These are phyloP conservation scores for Candida khao-thaluensis DNA, from an alignment of 805 yeast species.

Conservation along the genomic window DNA sequence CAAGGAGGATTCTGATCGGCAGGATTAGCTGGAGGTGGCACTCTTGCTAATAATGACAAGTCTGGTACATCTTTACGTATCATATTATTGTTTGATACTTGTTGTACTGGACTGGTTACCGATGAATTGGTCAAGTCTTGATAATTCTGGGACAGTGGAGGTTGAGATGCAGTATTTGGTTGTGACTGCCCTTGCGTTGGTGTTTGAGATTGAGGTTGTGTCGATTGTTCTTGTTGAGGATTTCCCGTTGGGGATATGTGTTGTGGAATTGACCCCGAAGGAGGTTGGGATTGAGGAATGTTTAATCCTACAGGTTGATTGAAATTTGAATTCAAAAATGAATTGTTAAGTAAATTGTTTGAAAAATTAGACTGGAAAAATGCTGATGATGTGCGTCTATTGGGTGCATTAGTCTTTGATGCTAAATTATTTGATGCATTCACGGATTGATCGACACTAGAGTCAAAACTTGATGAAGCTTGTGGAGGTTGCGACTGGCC, in stretches of 20 bases:
- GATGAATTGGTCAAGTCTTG: slow-evolving; percentile 6
- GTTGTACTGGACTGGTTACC: slow-evolving; percentile 15
- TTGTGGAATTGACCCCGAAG: slow-evolving; percentile 3
- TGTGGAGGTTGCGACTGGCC: background rate
- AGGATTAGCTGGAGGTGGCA: slow-evolving; percentile 93
- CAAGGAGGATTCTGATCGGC: slow-evolving; percentile 99
- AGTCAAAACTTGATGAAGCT: background rate
- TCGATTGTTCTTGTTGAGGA: background rate
- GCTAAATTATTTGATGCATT: slow-evolving; percentile 17
- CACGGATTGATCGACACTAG: slow-evolving; percentile 10
- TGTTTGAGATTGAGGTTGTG: slow-evolving; percentile 6
- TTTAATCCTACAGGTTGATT: slow-evolving; percentile 8
- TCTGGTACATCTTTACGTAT: slow-evolving; percentile 51
- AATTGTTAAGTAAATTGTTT: slow-evolving; percentile 16
- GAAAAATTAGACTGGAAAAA: slow-evolving; percentile 37
- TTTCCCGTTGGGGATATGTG: slow-evolving; percentile 4
- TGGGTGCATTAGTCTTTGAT: slow-evolving; percentile 24
- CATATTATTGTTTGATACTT: slow-evolving; percentile 14
- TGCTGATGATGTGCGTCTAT: slow-evolving; percentile 55
- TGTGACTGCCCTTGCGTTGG: slow-evolving; percentile 11
- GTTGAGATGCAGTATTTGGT: background rate
- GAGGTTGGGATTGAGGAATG: slow-evolving; percentile 5
- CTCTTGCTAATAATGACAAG: slow-evolving; percentile 69
- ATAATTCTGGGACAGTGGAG: background rate
- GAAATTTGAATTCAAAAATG: slow-evolving; percentile 14